phyloP scores from a whole-genome alignment of 805 yeast genomes.

The Blastobotrys attinorum region DNA sequence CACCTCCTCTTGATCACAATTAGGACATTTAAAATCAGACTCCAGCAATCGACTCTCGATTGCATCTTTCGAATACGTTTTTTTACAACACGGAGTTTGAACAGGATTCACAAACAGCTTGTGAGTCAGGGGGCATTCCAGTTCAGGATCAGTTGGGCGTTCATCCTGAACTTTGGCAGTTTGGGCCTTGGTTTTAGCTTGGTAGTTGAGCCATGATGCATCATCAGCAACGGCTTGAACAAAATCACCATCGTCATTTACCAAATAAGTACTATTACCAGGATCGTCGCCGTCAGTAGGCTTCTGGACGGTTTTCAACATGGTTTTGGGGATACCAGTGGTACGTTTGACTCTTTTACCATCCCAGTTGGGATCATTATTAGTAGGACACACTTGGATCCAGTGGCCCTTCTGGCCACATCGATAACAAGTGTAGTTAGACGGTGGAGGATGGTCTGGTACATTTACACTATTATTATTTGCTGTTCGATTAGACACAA shows the following conservation, averaged over 20 bases:
- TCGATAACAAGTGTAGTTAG: slow-evolving; percentile 91
- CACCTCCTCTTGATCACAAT: slow-evolving; percentile 66
- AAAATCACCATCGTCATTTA: slow-evolving; percentile 90
- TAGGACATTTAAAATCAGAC: slow-evolving; percentile 85
- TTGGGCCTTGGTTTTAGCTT: slow-evolving; percentile 48
- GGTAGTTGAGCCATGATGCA: slow-evolving; percentile 82
- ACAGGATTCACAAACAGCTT: slow-evolving; percentile 66
- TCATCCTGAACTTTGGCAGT: slow-evolving; percentile 25
- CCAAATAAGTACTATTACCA: slow-evolving; percentile 51
- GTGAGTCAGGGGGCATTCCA: slow-evolving; percentile 64
- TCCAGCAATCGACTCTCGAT: slow-evolving; percentile 65
- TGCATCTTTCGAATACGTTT: slow-evolving; percentile 48
- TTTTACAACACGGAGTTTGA: slow-evolving; percentile 72
- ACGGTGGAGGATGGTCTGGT: slow-evolving; percentile 78
- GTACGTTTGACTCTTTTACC: slow-evolving; percentile 86
- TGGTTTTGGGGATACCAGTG: slow-evolving; percentile 95
- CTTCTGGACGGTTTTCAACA: slow-evolving; percentile 77
- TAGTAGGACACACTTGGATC: slow-evolving; percentile 93
- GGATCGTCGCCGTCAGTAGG: slow-evolving; percentile 56
- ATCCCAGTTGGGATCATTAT: slow-evolving; percentile 87
- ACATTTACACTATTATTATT: slow-evolving; percentile 28
- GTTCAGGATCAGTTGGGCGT: slow-evolving; percentile 49
- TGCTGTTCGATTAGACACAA: slow-evolving; percentile 44
- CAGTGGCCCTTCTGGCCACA: slow-evolving; percentile 96
- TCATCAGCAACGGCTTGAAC: slow-evolving; percentile 94